Evolutionary conservation across 2,329 filamentous ascomycete species (phyloP), one percentile per base, ranked within the genome.

Genomic region (Stenocarpella maydis): DNA sequence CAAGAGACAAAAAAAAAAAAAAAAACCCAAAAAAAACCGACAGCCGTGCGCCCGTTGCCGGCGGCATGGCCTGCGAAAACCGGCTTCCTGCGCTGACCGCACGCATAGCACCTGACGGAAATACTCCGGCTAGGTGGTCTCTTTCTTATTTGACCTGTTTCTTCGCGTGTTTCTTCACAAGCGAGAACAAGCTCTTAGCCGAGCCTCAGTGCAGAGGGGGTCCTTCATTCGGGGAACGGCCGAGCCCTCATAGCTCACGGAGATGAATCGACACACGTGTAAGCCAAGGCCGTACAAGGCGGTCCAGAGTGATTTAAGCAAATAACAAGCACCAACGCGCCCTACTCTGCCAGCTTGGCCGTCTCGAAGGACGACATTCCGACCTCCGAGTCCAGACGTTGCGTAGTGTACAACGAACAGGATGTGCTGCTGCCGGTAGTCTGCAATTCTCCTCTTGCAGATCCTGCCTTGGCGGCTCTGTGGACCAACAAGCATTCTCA

Each of bases 391-490:
- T 24, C 34, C 37, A 31, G 43, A 49, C 10, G 19, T 52, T 52
- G 65, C 17, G 34, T 49, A 63, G 17, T n/a, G n/a, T n/a, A n/a
- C n/a, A n/a, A n/a, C n/a, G 43, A 68, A 43, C 7, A 47, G 21
- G 54, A 53, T 15, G 43, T 45, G 19, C 28, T 63, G 28, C 58
- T 34, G 58, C 58, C 58, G 58, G 58, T 28, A 63, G 58, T 63
- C 58, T 28, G 58, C 65, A 49, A 45, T 31, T 64, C 43, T 60
- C 28, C 24, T 10, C 41, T 53, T 43, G 63, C 67, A 66, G 61
- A 65, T 66, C 50, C 31, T 39, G 50, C 24, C 52, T 69, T 55
- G 67, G 67, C 67, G 61, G 43, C 61, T 55, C 43, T 49, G 67
- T 55, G 34, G 61, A 26, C 63, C 52, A 52, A 50, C 26, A 39